Conservation (phyloP, 2,329 filamentous ascomycete species). For the Colletotrichum tanaceti region DNA sequence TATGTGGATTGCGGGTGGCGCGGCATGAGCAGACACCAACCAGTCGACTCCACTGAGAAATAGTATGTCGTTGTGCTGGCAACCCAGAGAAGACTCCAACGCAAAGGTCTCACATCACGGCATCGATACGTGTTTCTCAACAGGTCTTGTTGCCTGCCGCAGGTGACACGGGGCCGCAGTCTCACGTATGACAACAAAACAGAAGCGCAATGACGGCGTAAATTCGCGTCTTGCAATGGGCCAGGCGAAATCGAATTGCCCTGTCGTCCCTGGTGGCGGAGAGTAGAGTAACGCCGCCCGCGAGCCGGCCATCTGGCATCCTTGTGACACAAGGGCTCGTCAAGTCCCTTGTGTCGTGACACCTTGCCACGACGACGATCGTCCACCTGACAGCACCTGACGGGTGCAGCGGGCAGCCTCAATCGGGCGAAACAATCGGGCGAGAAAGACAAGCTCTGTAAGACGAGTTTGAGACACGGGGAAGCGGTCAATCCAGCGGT, state of each 20-base stretch:
- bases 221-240: not conserved
- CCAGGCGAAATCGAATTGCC: not conserved
- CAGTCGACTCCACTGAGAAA: not conserved
- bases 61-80: not conserved
- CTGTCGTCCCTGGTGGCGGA: not conserved
- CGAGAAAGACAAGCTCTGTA: not conserved
- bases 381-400: not conserved
- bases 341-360: not conserved
- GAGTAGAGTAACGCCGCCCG: not conserved
- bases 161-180: not conserved
- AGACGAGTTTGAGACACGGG: not conserved
- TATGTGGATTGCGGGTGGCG: too few species aligned
- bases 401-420: not conserved
- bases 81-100: not conserved
- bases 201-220: not conserved
- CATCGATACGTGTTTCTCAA: not conserved
- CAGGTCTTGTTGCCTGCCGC: not conserved
- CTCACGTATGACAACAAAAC: not conserved
- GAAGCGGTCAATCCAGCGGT: too few species aligned
- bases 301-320: constrained; percentile 11
- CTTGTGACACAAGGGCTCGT: constrained; percentile 8
- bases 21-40: not conserved
- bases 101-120: not conserved
- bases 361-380: constrained; percentile 1
- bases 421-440: too few species aligned